Evolutionary conservation across 768 basidiomycete genomes (phyloP).

Genomic region (Boletus pseudo-olivaceus): DNA sequence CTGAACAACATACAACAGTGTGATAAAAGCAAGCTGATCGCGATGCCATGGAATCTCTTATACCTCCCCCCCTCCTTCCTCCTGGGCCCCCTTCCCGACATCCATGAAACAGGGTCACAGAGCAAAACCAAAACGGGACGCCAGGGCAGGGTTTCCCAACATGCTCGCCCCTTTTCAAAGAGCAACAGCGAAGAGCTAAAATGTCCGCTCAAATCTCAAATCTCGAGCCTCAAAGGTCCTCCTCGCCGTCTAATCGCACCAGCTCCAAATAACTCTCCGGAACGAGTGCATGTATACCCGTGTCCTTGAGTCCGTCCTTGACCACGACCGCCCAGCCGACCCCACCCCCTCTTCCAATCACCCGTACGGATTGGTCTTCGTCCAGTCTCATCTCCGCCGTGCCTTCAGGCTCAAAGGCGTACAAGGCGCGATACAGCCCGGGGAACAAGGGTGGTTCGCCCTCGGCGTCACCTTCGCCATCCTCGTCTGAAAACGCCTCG

Average conservation of each 20-base stretch:
- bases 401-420: constrained; percentile 75
- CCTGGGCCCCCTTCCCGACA: not conserved
- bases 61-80: not conserved
- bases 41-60: not conserved
- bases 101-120: not conserved
- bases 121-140: constrained; percentile 1
- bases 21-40: constrained; percentile 5
- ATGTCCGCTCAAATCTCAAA: not conserved
- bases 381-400: constrained; percentile 78
- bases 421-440: constrained; percentile 74
- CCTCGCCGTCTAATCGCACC: constrained; percentile 37
- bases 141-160: constrained; percentile 10
- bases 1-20: constrained; percentile 16
- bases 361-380: constrained; percentile 73
- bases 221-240: constrained; percentile 6
- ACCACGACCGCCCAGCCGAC: constrained; percentile 79
- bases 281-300: constrained; percentile 62
- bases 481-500: constrained; percentile 23
- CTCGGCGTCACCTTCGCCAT: constrained; percentile 21
- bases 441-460: constrained; percentile 47
- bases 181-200: not conserved
- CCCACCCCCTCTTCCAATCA: constrained; percentile 72
- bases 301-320: constrained; percentile 35
- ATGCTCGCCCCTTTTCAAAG: not conserved
- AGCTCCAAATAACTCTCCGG: constrained; percentile 75